Evolutionary conservation across 345 rosid species (phyloP).

Genomic region (Punica granatum): DNA sequence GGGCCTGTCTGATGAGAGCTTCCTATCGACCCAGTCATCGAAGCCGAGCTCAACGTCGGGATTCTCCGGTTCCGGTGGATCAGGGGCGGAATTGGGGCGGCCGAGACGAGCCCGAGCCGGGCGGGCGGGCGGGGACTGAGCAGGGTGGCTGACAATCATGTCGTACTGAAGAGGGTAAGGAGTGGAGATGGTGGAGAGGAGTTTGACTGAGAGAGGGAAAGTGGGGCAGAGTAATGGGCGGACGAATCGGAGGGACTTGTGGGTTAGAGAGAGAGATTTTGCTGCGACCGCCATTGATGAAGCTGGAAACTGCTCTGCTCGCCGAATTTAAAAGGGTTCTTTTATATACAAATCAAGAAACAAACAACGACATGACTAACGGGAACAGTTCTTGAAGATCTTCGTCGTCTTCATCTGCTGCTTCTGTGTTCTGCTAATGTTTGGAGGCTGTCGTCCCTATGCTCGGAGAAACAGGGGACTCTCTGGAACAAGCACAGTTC

Average conservation of each 20-base stretch:
- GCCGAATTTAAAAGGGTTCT: not conserved
- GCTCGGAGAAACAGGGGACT: too few species aligned
- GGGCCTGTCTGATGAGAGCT: slow-evolving; percentile 32
- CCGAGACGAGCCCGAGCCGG: slow-evolving; percentile 33
- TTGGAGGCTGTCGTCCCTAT: too few species aligned
- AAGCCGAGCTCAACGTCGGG: slow-evolving; percentile 38
- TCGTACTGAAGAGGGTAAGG: slow-evolving; percentile 87
- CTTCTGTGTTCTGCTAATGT: too few species aligned
- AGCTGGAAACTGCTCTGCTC: not conserved
- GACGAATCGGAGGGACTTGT: slow-evolving; percentile 21
- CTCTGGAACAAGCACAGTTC: too few species aligned
- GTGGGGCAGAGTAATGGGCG: slow-evolving; percentile 21
- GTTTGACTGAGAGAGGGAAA: slow-evolving; percentile 9
- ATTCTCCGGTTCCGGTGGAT: slow-evolving; percentile 19
- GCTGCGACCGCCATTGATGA: not conserved
- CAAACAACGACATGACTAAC: not conserved
- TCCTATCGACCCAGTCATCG: slow-evolving; percentile 80
- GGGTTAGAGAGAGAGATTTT: slow-evolving; percentile 21
- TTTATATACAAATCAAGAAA: not conserved
- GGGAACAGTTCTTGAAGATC: not conserved
- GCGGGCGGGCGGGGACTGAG: slow-evolving; percentile 35
- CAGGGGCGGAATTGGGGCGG: slow-evolving; percentile 22
- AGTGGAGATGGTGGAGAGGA: slow-evolving; percentile 56
- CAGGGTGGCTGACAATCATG: slow-evolving; percentile 66
- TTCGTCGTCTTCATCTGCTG: not conserved